These are phyloP conservation scores for Miscanthus lutarioriparius DNA, from an alignment of 176 grass and related monocot species.

Conservation along the genomic window DNA sequence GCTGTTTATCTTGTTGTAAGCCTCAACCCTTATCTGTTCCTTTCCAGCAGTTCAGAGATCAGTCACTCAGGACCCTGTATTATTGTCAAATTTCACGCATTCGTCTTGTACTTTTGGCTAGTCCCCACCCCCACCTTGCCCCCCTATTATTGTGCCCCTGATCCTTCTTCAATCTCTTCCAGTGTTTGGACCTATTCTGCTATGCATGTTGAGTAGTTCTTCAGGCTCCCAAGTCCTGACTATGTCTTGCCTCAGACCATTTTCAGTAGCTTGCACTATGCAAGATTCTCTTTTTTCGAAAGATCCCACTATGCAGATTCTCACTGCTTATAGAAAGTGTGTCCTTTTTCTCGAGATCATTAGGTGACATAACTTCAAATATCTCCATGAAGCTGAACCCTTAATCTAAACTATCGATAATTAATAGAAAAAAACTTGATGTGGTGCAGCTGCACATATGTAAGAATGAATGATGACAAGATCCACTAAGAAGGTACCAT, in stretches of 20 bases:
- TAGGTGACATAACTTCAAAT: neutral
- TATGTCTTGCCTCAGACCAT: neutral
- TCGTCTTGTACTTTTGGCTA: neutral
- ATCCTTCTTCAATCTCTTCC: neutral
- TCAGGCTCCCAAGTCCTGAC: neutral
- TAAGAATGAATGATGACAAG: neutral
- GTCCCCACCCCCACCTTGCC: too few species aligned
- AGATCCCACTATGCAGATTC: too few species aligned
- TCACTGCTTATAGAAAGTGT: neutral
- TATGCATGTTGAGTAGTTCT: neutral
- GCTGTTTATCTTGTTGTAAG: too few species aligned
- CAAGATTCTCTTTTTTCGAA: too few species aligned
- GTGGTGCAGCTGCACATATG: neutral
- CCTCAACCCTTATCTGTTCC: neutral
- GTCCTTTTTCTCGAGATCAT: neutral
- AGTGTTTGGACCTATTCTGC: neutral
- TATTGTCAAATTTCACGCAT: neutral
- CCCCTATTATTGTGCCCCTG: neutral
- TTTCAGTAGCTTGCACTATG: neutral
- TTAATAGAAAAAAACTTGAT: neutral
- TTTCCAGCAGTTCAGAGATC: neutral
- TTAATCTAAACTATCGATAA: neutral
- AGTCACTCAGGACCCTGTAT: neutral
- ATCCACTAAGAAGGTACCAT: neutral
- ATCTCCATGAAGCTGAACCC: neutral